Evolutionary conservation across 768 basidiomycete species (phyloP).

Genomic region (Coprinopsis sp.): DNA sequence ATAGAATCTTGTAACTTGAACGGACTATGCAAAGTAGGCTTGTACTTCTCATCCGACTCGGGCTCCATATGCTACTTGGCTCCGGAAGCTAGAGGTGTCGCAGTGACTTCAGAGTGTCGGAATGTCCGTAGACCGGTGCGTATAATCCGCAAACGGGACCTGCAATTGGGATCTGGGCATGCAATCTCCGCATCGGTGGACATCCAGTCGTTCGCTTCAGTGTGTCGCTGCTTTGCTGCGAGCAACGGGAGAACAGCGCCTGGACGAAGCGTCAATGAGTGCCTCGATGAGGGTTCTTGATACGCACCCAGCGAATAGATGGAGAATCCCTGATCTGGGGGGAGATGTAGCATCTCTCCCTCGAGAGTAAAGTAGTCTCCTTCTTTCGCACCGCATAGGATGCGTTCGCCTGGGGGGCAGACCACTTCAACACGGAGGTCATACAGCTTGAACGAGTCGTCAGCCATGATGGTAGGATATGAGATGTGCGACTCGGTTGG

Average conservation of each 20-base stretch:
- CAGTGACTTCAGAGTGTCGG: conserved; percentile 50
- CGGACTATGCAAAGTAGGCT: too few relatives aligned
- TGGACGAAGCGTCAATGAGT: conserved; percentile 17
- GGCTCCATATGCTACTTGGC: not conserved
- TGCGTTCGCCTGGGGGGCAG: conserved; percentile 51
- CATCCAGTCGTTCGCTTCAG: conserved; percentile 62
- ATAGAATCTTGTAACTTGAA: not conserved
- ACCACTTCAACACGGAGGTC: conserved; percentile 62
- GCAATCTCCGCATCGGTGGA: conserved; percentile 59
- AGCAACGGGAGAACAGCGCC: conserved; percentile 62
- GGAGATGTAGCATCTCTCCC: conserved; percentile 61
- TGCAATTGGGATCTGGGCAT: conserved; percentile 65
- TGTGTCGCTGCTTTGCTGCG: conserved; percentile 59
- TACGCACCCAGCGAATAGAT: conserved; percentile 58
- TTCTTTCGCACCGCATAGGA: conserved; percentile 59
- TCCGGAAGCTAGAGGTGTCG: conserved; percentile 30
- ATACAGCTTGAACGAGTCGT: conserved; percentile 54
- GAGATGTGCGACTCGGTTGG: too few relatives aligned
- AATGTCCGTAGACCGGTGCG: conserved; percentile 50
- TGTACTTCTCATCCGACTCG: too few relatives aligned
- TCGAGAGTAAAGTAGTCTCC: conserved; percentile 61
- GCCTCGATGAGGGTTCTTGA: not conserved
- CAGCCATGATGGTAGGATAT: not conserved
- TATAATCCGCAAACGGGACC: conserved; percentile 47
- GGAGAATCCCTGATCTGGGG: conserved; percentile 60